These are phyloP conservation scores for Wickerhamomyces canadensis DNA, from an alignment of 805 yeast genomes.

Conservation along the genomic window DNA sequence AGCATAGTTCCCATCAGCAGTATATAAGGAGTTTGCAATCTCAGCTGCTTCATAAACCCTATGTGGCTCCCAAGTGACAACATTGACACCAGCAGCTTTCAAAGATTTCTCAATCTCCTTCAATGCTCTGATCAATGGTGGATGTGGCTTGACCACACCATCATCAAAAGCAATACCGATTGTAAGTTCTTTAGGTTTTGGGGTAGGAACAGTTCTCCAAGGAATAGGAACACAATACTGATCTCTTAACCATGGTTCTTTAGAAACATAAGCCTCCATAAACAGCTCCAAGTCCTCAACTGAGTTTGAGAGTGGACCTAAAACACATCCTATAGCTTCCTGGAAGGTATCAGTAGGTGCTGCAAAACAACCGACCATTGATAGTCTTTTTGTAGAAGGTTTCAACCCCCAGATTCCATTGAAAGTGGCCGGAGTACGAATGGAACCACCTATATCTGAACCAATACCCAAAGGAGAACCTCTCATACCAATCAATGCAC, in stretches of 20 bases:
- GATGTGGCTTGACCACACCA: constrained; percentile 60
- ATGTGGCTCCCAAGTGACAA: constrained; percentile 53
- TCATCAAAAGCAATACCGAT: constrained; percentile 62
- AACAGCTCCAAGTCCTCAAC: constrained; percentile 61
- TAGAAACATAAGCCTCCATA: constrained; percentile 45
- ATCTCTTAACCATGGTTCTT: constrained; percentile 52
- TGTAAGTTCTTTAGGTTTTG: constrained; percentile 40
- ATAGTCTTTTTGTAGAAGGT: constrained; percentile 51
- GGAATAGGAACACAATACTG: constrained; percentile 29
- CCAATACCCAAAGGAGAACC: constrained; percentile 61
- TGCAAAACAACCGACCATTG: constrained; percentile 21
- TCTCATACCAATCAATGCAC: constrained; percentile 50
- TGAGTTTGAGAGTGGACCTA: constrained; percentile 64
- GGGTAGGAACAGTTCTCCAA: constrained; percentile 32
- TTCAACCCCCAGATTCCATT: constrained; percentile 54
- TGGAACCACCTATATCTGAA: constrained; percentile 67
- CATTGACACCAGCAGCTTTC: constrained; percentile 51
- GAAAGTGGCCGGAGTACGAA: constrained; percentile 63
- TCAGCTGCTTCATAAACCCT: constrained; percentile 53
- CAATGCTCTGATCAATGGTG: constrained; percentile 57
- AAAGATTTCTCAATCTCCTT: constrained; percentile 48
- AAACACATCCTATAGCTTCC: constrained; percentile 57
- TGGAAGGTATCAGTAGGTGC: constrained; percentile 20
- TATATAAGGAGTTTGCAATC: constrained; percentile 49
- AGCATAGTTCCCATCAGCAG: constrained; percentile 61